phyloP scores from a whole-genome alignment of 2,329 filamentous ascomycete genomes.

The Akanthomyces muscarius region DNA sequence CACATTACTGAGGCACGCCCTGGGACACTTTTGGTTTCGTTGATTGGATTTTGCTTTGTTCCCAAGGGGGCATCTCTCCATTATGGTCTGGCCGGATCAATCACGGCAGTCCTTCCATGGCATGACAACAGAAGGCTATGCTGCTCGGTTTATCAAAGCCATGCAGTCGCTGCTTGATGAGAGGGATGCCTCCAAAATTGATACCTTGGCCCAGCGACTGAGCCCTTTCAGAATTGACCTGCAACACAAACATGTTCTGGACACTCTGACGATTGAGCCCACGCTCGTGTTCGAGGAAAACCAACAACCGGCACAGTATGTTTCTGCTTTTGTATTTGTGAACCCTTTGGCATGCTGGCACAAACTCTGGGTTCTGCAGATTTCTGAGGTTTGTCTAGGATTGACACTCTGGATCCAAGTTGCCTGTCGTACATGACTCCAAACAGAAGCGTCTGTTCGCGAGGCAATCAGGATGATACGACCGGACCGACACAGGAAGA shows the following conservation, averaged over 20 bases:
- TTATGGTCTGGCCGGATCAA: neutral
- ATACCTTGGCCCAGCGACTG: neutral
- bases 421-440: too few species aligned
- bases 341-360: too few species aligned
- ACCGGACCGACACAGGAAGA: neutral
- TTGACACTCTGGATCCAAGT: too few species aligned
- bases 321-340: neutral
- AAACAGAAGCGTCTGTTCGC: too few species aligned
- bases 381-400: too few species aligned
- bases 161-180: neutral
- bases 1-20: too few species aligned
- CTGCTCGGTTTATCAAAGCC: neutral
- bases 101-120: neutral
- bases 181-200: neutral
- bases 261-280: neutral
- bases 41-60: too few species aligned
- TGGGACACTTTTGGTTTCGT: too few species aligned
- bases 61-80: too few species aligned
- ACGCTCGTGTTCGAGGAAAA: neutral
- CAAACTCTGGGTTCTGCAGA: too few species aligned
- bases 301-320: neutral
- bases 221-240: neutral
- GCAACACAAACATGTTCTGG: neutral
- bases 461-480: too few species aligned
- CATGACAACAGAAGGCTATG: neutral